Percentiles rank a stretch among this genome's conserved stretches.
phyloP scores from a whole-genome alignment of 2,329 filamentous ascomycete species.

The Neopestalotiopsis sp. region DNA sequence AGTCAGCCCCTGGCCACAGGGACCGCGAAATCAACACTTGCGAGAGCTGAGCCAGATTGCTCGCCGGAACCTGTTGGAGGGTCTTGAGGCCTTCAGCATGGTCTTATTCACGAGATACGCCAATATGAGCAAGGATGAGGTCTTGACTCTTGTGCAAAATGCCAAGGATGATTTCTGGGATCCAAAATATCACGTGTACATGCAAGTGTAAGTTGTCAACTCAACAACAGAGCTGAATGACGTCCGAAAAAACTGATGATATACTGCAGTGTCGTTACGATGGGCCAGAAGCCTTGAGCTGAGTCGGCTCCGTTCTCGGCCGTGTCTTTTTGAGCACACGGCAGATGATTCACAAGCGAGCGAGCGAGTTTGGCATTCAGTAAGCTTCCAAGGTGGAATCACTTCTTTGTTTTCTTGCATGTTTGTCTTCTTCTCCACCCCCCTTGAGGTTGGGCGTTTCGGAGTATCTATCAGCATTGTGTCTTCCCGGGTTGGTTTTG shows the following conservation, averaged over 20 bases:
- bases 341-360: background rate
- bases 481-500: background rate
- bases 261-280: conserved; percentile 13
- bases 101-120: conserved; percentile 13
- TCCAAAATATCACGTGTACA: conserved; percentile 16
- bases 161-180: conserved; percentile 15
- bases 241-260: conserved; percentile 1
- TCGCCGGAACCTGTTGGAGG: conserved; percentile 7
- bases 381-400: background rate
- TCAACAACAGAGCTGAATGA: background rate
- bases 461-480: conserved; percentile 1
- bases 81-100: conserved; percentile 8
- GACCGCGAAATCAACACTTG: conserved; percentile 18
- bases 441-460: background rate
- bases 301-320: background rate
- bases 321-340: background rate
- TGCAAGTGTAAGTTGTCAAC: conserved; percentile 13
- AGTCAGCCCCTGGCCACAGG: conserved; percentile 19
- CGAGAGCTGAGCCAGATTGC: conserved; percentile 8
- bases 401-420: background rate
- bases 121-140: conserved; percentile 10
- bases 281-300: conserved; percentile 15
- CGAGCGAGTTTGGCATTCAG: background rate
- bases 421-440: background rate
- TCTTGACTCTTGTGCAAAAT: conserved; percentile 9